These are phyloP conservation scores for Lagenidium giganteum DNA, from an alignment of 352 stramenopile genomes.

Conservation along the genomic window DNA sequence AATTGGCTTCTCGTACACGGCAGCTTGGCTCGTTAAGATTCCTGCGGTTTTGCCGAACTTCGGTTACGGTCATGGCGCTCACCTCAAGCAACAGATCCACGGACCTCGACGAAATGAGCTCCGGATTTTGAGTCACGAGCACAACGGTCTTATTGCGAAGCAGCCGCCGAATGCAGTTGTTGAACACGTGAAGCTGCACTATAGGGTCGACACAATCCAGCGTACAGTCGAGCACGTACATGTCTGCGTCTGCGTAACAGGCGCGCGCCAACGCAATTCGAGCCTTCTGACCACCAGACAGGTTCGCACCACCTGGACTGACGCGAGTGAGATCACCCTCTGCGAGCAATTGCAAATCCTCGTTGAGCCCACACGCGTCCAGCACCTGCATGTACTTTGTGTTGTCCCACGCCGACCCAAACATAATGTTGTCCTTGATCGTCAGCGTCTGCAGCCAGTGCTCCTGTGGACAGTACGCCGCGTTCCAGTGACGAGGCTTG, in stretches of 20 bases:
- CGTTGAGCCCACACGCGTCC: conserved; percentile 49
- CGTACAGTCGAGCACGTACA: conserved; percentile 86
- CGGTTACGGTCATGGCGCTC: no score
- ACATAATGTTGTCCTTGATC: conserved; percentile 90
- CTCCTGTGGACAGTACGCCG: conserved; percentile 28
- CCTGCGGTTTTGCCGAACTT: no score
- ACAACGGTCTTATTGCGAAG: conserved; percentile 54
- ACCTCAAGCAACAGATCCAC: no score
- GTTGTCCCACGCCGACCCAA: conserved; percentile 40
- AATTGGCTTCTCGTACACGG: no score
- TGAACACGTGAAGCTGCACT: conserved; percentile 78
- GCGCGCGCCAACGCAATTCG: conserved; percentile 40
- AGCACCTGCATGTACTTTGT: conserved; percentile 30
- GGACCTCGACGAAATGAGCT: conserved; percentile 44
- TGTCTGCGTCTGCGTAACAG: conserved; percentile 34
- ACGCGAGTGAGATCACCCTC: conserved; percentile 89
- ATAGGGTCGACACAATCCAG: conserved; percentile 87
- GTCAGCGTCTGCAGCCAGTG: conserved; percentile 91
- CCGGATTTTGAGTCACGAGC: conserved; percentile 43
- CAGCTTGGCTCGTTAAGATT: no score
- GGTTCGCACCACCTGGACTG: conserved; percentile 90
- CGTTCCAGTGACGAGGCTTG: neutral
- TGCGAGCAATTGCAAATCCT: conserved; percentile 76
- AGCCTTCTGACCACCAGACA: conserved; percentile 89
- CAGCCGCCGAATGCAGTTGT: conserved; percentile 2